phyloP scores from a whole-genome alignment of 164 flowering plant genomes.

The Magnolia sinica region DNA sequence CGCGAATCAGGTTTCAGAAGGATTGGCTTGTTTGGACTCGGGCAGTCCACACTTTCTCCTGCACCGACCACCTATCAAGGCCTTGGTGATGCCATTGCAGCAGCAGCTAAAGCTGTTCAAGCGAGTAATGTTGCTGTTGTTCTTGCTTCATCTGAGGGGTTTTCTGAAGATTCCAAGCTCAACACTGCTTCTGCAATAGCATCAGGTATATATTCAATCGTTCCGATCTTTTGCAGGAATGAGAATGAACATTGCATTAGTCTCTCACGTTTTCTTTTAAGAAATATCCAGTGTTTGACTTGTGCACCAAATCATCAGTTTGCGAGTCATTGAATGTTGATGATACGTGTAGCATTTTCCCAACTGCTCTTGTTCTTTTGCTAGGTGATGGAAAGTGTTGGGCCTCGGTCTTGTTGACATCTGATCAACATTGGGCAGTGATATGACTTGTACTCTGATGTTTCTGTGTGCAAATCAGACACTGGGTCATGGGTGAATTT shows the following conservation, averaged over 20 bases:
- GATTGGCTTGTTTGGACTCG: constrained; percentile 82
- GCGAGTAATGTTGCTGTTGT: constrained; percentile 66
- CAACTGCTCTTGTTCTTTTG: neutral
- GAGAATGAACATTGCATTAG: neutral
- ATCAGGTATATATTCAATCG: constrained; percentile 44
- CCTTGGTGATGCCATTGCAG: constrained; percentile 69
- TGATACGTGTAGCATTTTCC: neutral
- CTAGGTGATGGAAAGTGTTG: neutral
- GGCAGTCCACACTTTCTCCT: constrained; percentile 35
- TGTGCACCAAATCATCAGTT: neutral
- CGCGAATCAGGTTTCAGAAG: constrained; percentile 76
- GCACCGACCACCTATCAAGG: constrained; percentile 28
- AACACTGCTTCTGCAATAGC: constrained; percentile 70
- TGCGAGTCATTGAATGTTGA: neutral
- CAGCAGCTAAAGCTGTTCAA: constrained; percentile 75
- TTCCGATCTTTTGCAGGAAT: neutral
- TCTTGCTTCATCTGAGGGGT: constrained; percentile 69
- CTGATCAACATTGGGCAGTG: constrained; percentile 1
- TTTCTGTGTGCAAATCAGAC: neutral
- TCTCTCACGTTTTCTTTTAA: neutral
- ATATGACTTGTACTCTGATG: neutral
- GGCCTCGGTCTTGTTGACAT: neutral
- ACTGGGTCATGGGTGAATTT: neutral
- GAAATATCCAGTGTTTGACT: neutral
- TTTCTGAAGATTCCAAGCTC: constrained; percentile 56